Base-by-base conservation (phyloP, 306 rosid genomes). In the Echinosophora koreensis region DNA sequence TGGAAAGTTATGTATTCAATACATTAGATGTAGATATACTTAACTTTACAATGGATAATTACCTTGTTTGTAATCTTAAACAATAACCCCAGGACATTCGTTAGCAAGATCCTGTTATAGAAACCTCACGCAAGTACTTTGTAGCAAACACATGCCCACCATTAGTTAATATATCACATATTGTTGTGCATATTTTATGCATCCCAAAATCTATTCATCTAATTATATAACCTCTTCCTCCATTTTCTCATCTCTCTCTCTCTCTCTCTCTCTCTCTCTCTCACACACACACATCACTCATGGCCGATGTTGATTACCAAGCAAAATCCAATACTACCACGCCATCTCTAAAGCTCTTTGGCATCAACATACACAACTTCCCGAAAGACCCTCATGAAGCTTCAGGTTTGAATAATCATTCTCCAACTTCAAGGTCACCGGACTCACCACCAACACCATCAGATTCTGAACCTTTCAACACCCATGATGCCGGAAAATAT, bases 331-430 rank as follows among this genome's bases (percentile, higher is more conserved):
- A 2, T 22, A 5, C 35, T 32, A 49, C n/a, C 6, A 70, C 77
- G n/a, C 10, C 81, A 8, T 54, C 75, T 66, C 50, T 88, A 10
- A 88, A 86, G 76, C 89, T 88, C 7, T 88, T 88, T 65, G 92
- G 92, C 62, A 74, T 88, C 66, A 86, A 79, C 82, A 86, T 88
- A 63, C 76, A 76, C 64, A 67, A 75, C n/a, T 37, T 56, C 60
- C 55, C 82, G 27, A 61, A 77, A 71, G 65, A 82, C 18, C 38
- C n/a, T 6, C 15, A 49, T 3, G 4, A 61, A 4, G 67, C 44
- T 12, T 15, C 46, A 42, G 34, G 47, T 27, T 56, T 55, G 11
- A n/a, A n/a, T n/a, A 76, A 34, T 28, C 49, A 68, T 44, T 74
- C 71, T 13, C 50, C 70, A 49, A 14, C 79, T 16, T 34, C 38